Conservation (phyloP, 495 filamentous ascomycete species). For the Neurospora sp. region DNA sequence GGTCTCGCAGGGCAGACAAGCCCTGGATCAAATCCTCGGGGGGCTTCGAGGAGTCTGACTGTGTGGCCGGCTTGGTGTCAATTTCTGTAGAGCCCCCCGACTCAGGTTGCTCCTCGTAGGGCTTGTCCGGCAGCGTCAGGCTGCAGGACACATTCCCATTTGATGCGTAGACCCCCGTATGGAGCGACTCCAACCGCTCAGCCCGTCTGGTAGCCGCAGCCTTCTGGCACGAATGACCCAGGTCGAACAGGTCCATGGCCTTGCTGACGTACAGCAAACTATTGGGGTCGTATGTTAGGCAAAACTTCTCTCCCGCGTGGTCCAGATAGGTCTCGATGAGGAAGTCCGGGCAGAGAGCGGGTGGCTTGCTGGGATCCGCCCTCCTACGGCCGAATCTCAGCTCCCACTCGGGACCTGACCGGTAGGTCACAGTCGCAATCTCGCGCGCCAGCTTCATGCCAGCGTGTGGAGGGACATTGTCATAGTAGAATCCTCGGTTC, state of each 20-base stretch:
- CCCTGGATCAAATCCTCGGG: constrained; percentile 73
- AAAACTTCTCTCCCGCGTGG: constrained; percentile 98
- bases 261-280: constrained; percentile 95
- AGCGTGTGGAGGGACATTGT: constrained; percentile 75
- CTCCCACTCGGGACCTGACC: constrained; percentile 96
- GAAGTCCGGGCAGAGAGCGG: constrained; percentile 92
- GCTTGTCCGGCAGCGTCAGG: constrained; percentile 72
- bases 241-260: constrained; percentile 97
- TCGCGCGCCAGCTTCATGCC: constrained; percentile 98
- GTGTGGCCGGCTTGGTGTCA: not conserved
- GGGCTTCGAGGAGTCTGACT: constrained; percentile 30
- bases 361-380: constrained; percentile 75
- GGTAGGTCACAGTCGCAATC: constrained; percentile 96
- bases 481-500: constrained; percentile 96
- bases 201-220: constrained; percentile 30
- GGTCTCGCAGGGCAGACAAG: constrained; percentile 57
- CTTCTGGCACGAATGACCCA: constrained; percentile 58
- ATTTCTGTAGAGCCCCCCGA: constrained; percentile 24
- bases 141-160: constrained; percentile 49
- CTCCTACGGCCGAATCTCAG: constrained; percentile 81
- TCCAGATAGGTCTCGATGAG: constrained; percentile 98
- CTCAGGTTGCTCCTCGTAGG: constrained; percentile 63
- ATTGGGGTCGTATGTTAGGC: constrained; percentile 95
- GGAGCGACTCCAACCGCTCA: constrained; percentile 19
- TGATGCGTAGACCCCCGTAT: constrained; percentile 13